These are phyloP conservation scores for Diaporthe amygdali DNA, from an alignment of 2,329 filamentous ascomycete species.

Conservation along the genomic window DNA sequence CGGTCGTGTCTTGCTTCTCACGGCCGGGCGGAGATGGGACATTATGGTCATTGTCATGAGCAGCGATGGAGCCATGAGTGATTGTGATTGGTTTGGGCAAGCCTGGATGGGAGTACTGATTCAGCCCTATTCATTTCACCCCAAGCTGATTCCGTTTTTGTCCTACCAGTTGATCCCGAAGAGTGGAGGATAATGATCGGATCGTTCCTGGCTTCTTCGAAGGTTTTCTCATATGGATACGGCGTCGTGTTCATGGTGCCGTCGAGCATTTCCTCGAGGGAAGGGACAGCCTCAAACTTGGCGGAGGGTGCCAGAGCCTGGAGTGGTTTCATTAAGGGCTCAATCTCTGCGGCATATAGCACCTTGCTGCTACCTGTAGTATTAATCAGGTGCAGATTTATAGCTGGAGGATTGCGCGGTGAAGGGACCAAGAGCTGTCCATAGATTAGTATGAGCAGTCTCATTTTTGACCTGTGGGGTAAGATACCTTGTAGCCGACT, in stretches of 20 bases:
- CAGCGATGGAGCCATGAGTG: conserved; percentile 29
- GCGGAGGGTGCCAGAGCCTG: neutral
- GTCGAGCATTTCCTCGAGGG: neutral
- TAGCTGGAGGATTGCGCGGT: conserved; percentile 28
- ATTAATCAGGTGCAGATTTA: conserved; percentile 28
- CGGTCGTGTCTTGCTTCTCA: conserved; percentile 24
- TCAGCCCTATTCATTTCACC: neutral
- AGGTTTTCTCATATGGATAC: conserved; percentile 28
- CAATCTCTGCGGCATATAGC: conserved; percentile 26
- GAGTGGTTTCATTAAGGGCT: neutral
- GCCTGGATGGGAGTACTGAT: conserved; percentile 13
- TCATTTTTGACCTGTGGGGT: neutral
- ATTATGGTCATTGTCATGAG: conserved; percentile 27
- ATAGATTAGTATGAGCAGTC: neutral
- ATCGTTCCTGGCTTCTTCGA: conserved; percentile 28
- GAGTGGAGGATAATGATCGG: conserved; percentile 32
- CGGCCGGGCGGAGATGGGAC: conserved; percentile 26
- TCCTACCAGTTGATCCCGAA: conserved; percentile 33
- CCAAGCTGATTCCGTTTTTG: neutral
- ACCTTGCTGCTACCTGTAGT: conserved; percentile 28
- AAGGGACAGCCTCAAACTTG: neutral
- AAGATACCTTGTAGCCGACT: conserved; percentile 39
- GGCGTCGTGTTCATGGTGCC: conserved; percentile 17
- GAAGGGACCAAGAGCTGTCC: conserved; percentile 30
- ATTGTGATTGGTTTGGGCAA: conserved; percentile 29